Percentiles rank a stretch among this genome's conserved stretches.
Evolutionary conservation across 2,329 filamentous ascomycete species (phyloP).

Genomic region (Paecilomyces fulvus): DNA sequence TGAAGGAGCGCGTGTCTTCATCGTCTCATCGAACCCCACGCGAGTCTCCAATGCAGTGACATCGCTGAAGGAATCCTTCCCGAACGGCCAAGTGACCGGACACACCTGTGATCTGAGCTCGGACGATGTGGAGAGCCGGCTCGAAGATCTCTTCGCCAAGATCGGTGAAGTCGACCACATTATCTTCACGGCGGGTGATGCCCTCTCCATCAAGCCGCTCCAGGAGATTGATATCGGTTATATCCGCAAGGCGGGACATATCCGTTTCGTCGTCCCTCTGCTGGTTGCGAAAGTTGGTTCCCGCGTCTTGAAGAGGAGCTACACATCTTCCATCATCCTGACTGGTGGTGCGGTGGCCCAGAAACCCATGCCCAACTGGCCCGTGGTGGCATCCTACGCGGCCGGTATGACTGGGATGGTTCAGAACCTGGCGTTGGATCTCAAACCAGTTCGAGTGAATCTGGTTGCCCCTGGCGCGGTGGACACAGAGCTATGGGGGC

Average conservation of each 20-base stretch:
- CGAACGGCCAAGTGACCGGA: conserved; percentile 34
- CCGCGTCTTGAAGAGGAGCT: conserved; percentile 35
- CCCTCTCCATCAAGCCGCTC: conserved; percentile 34
- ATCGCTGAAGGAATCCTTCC: conserved; percentile 37
- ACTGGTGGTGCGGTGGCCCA: conserved; percentile 48
- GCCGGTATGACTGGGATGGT: conserved; percentile 47
- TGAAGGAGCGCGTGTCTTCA: conserved; percentile 47
- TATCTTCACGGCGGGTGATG: conserved; percentile 48
- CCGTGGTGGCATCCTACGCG: conserved; percentile 40
- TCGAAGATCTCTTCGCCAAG: conserved; percentile 39
- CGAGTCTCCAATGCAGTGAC: conserved; percentile 42
- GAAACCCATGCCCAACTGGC: conserved; percentile 46
- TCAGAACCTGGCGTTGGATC: conserved; percentile 51
- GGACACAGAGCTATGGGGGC: conserved; percentile 38
- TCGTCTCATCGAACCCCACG: conserved; percentile 50
- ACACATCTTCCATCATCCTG: conserved; percentile 45
- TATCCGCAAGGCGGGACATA: conserved; percentile 36
- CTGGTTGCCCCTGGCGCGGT: conserved; percentile 49
- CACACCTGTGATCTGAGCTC: conserved; percentile 42
- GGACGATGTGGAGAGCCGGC: conserved; percentile 39
- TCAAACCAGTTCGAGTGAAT: conserved; percentile 58
- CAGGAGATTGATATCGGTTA: conserved; percentile 33
- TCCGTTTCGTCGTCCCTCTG: conserved; percentile 45
- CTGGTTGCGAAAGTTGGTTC: conserved; percentile 45
- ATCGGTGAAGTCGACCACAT: conserved; percentile 43